Evolutionary conservation across 805 yeast genomes (phyloP).

Genomic region (Nakazawaea wyomingensis): DNA sequence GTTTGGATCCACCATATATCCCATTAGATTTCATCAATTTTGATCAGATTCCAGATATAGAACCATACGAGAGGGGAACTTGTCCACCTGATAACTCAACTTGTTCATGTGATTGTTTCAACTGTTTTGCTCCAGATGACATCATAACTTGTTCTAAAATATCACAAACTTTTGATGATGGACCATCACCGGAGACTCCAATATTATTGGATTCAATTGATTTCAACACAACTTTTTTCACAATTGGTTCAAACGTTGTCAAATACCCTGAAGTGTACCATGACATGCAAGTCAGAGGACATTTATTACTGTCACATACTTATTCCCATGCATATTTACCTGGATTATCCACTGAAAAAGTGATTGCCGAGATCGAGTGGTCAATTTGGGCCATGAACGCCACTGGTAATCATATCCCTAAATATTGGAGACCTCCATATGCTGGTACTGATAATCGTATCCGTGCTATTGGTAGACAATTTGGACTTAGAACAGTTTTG

Average conservation of each 20-base stretch:
- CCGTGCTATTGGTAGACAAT: conserved; percentile 67
- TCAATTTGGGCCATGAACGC: conserved; percentile 97
- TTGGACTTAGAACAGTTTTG: conserved; percentile 80
- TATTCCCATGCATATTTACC: conserved; percentile 91
- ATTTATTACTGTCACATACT: conserved; percentile 80
- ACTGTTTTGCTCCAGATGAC: conserved; percentile 73
- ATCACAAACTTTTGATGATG: conserved; percentile 91
- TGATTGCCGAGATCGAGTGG: conserved; percentile 90
- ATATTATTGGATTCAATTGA: conserved; percentile 48
- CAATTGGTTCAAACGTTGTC: conserved; percentile 75
- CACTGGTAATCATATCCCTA: conserved; percentile 78
- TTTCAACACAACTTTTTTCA: conserved; percentile 68
- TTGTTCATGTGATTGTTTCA: conserved; percentile 83
- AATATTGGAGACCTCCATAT: conserved; percentile 93
- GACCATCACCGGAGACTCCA: conserved; percentile 74
- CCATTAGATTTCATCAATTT: conserved; percentile 69
- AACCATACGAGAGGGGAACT: conserved; percentile 47
- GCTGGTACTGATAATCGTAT: conserved; percentile 90
- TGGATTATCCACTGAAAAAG: conserved; percentile 64
- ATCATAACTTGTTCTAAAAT: conserved; percentile 65
- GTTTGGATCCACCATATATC: conserved; percentile 78
- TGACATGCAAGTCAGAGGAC: conserved; percentile 54
- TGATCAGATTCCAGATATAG: conserved; percentile 40
- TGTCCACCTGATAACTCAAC: conserved; percentile 50
- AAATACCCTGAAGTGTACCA: conserved; percentile 68